Percentiles rank a stretch among this genome's conserved stretches.
Conservation (phyloP, 169 alveolate species). For the Eimeria falciformis region DNA sequence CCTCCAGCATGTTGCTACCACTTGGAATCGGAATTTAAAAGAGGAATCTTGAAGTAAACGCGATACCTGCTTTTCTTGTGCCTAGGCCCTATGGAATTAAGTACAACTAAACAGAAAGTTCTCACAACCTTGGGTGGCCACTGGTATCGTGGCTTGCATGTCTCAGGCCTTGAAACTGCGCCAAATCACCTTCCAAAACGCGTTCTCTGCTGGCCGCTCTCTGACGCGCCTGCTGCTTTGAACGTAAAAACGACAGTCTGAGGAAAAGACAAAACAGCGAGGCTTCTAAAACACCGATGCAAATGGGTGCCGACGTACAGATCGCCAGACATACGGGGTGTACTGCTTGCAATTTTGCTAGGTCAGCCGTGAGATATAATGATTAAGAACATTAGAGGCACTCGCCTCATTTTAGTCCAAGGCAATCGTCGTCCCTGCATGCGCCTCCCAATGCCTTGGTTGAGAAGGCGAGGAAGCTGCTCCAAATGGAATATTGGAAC, state of each 20-base stretch:
- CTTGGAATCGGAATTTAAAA: too few relatives aligned
- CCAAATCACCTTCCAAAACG: background rate
- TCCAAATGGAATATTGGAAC: conserved; percentile 63
- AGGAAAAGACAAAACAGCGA: background rate
- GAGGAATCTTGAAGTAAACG: too few relatives aligned
- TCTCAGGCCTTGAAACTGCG: conserved; percentile 24
- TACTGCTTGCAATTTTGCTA: background rate
- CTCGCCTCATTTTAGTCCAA: conserved; percentile 61
- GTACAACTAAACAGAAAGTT: background rate
- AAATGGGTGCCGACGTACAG: background rate
- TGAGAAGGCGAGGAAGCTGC: conserved; percentile 63
- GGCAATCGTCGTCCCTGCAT: conserved; percentile 22
- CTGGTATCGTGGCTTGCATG: background rate
- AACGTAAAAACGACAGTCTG: conserved; percentile 51
- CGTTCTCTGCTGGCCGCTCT: conserved; percentile 4
- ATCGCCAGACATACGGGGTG: background rate
- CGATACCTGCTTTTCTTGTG: too few relatives aligned
- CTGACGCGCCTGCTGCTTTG: conserved; percentile 27
- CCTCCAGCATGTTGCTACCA: too few relatives aligned
- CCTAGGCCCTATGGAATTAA: too few relatives aligned
- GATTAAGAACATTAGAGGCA: too few relatives aligned
- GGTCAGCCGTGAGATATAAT: background rate
- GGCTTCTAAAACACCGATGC: too few relatives aligned
- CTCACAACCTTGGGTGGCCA: background rate
- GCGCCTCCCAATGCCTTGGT: conserved; percentile 60